Base-by-base conservation (phyloP, 345 rosid species). In the Gossypium longicalyx region DNA sequence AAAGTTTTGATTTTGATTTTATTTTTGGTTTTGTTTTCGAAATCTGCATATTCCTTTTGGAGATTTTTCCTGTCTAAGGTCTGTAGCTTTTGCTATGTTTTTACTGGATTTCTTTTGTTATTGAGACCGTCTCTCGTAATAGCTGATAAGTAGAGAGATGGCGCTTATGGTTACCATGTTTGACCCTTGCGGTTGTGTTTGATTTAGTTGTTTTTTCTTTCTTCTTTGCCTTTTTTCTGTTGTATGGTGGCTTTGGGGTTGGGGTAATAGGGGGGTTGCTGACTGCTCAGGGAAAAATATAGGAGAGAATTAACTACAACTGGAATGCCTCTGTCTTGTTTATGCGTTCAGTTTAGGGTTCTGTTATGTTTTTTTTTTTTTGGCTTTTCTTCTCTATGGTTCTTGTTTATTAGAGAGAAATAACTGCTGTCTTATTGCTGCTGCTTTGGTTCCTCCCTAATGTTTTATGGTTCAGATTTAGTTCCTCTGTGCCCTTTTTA, bases 21-120 rank as follows among this genome's bases (percentile, higher is more conserved):
- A 8, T 20, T 44, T 23, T 38, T n/a, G 7, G 7, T 58, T 43
- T 43, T 15, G 0, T 20, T 51, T n/a, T 19, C 6, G 48, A 51
- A 74, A 29, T 23, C 49, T 34, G 71, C 60, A 49, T 74, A 67
- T 38, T 27, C 67, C 45, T n/a, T 44, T 54, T 34, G 41, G 7
- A 43, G 75, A 9, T 41, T 15, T 58, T 65, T 11, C 43, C 34
- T 78, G 27, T 57, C 7, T 59, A 7, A 57, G 38, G 25, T 64
- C 23, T 68, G n/a, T 60, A 60, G 3, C 65, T 12, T 69, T 69
- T 51, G 58, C 11, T 75, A 10, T 29, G 17, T 72, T 61, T 43
- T 76, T 45, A 53, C 67, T 73, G 27, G 49, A 8, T 56, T 34
- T 76, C 2, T 76, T 67, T 34, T 48, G 43, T 66, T 59, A 15